phyloP scores from a whole-genome alignment of 345 rosid species.

The Kandelia obovata region DNA sequence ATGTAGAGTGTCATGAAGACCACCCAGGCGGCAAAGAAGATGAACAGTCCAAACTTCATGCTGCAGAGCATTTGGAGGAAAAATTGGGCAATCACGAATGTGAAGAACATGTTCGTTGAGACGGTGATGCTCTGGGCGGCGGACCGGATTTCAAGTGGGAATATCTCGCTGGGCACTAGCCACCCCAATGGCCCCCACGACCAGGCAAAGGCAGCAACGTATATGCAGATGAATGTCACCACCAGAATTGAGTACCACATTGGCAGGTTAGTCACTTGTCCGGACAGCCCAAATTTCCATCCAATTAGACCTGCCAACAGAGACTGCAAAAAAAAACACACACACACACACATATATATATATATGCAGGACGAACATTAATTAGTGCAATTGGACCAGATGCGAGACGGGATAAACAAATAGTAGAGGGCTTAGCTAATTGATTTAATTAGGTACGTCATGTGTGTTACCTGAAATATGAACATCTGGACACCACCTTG shows the following conservation, averaged over 20 bases:
- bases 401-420: neutral
- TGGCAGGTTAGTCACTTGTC: neutral
- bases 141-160: constrained; percentile 46
- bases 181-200: constrained; percentile 66
- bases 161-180: constrained; percentile 57
- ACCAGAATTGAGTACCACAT: constrained; percentile 19
- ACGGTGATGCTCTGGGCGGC: constrained; percentile 35
- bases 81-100: constrained; percentile 47
- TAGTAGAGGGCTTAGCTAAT: neutral
- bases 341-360: neutral
- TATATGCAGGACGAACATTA: too few relatives aligned
- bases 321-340: neutral
- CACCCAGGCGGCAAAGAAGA: constrained; percentile 49
- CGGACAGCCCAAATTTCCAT: constrained; percentile 7
- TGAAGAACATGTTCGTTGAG: constrained; percentile 51
- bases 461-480: constrained; percentile 4
- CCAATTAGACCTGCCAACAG: constrained; percentile 6
- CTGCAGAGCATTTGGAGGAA: constrained; percentile 49
- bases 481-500: constrained; percentile 14
- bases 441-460: too few relatives aligned
- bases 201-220: constrained; percentile 54
- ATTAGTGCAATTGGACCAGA: too few relatives aligned
- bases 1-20: constrained; percentile 41
- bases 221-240: constrained; percentile 37
- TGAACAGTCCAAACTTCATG: constrained; percentile 47